Base-by-base conservation (phyloP, 2,329 filamentous ascomycete genomes). In the Aspergillus chevalieri region DNA sequence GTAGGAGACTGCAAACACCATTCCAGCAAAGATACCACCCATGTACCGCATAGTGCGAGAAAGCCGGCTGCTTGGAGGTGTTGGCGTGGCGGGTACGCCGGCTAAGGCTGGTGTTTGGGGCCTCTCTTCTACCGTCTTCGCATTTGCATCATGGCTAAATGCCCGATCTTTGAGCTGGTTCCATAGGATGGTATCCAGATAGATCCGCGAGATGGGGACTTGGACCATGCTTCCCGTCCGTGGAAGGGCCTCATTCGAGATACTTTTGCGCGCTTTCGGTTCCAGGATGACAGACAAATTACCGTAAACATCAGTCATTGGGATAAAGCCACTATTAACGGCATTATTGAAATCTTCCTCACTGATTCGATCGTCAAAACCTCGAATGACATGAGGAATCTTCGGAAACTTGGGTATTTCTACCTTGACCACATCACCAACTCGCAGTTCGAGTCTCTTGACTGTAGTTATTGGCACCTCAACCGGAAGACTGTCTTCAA, bases 1-100 rank as follows among this genome's bases (percentile, higher is more conserved):
- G 53, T 89, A 88, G 0, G 89, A 92, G 9, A 95, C 79, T 0
- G 90, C 90, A 68, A 97, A 96, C 0, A 82, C 83, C 90, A 96
- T 95, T 39, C 84, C 83, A 1, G 79, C 71, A 60, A 97, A 95
- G 0, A 94, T 54, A 2, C 74, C 73, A 15, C 58, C 62, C 3
- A 43, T 57, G 52, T 53, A 55, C 19, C 62, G 57, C 44, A 64
- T 50, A 47, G 57, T 65, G 51, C 77, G 73, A 6, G 76, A 74
- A 21, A 74, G 65, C 15, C 77, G 73, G 3, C 78, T 78, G 21
- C 66, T 67, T 1, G 80, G 78, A 1, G 78, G 78, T 33, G 65
- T 65, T 48, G 70, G 64, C 12, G 70, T 68, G 6, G 73, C 72
- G 10, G 67, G 60, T 41, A 58, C 61, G 43, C 71, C 65, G 7